Conservation (phyloP, 2,329 filamentous ascomycete species). For the Exophiala calicioides region DNA sequence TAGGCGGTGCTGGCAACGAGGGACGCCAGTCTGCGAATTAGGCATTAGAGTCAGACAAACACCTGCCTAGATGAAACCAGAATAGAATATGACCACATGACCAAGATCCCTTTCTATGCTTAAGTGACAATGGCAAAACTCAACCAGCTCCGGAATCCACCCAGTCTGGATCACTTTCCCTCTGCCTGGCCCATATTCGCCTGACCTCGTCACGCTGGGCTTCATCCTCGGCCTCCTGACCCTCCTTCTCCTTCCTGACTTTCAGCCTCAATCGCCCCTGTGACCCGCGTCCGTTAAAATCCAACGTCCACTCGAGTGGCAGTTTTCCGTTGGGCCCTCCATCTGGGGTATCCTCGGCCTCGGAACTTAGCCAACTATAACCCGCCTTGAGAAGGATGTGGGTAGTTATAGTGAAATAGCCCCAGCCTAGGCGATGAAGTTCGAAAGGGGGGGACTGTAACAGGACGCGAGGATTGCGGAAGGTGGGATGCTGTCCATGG, state of each 20-base stretch:
- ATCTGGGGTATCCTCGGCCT: conserved; percentile 27
- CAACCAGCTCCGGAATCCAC: conserved; percentile 6
- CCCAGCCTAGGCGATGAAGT: conserved; percentile 28
- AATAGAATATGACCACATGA: too few relatives aligned
- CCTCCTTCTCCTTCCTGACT: conserved; percentile 30
- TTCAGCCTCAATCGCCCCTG: conserved; percentile 26
- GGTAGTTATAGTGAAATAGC: conserved; percentile 27
- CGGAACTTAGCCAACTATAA: conserved; percentile 27
- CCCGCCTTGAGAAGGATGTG: conserved; percentile 27
- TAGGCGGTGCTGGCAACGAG: too few relatives aligned
- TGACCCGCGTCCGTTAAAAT: conserved; percentile 28
- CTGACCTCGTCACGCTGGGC: conserved; percentile 18
- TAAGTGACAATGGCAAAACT: too few relatives aligned
- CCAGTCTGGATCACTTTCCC: conserved; percentile 23
- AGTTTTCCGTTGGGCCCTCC: conserved; percentile 25
- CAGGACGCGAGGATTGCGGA: conserved; percentile 24
- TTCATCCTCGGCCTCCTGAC: conserved; percentile 25
- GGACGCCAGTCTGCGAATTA: too few relatives aligned
- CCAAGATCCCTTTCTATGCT: too few relatives aligned
- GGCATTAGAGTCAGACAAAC: too few relatives aligned
- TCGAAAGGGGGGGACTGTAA: conserved; percentile 26
- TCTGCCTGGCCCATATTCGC: conserved; percentile 19
- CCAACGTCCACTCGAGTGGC: conserved; percentile 28
- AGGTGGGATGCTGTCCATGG: conserved; percentile 26
- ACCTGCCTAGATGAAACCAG: too few relatives aligned